These are phyloP conservation scores for Ceratocystis alfenasii DNA, from an alignment of 2,329 filamentous ascomycete genomes.

Conservation along the genomic window DNA sequence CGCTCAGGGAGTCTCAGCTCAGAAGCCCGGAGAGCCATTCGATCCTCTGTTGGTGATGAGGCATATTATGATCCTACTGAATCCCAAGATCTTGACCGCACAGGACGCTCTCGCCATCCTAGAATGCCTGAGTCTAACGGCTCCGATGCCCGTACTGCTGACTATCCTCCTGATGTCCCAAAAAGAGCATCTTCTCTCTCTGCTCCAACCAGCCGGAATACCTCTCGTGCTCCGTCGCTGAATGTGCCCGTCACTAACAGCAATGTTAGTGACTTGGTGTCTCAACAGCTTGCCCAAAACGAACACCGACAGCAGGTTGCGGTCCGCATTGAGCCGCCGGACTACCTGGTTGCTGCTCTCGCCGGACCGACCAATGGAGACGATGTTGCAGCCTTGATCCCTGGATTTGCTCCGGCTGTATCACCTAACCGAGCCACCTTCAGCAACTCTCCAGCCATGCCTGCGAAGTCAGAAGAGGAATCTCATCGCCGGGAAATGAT, in stretches of 20 bases:
- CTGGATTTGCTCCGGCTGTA: constrained; percentile 16
- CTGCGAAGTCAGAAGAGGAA: constrained; percentile 13
- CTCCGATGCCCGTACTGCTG: constrained; percentile 45
- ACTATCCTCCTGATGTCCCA: constrained; percentile 48
- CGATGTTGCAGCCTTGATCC: constrained; percentile 7
- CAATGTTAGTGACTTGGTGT: constrained; percentile 26
- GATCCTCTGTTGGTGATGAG: constrained; percentile 26
- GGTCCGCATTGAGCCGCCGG: constrained; percentile 25
- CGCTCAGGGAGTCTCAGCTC: constrained; percentile 36
- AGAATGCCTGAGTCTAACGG: constrained; percentile 40
- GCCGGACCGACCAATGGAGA: not conserved
- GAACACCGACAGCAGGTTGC: constrained; percentile 20
- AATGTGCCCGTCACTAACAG: constrained; percentile 44
- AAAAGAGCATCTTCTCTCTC: constrained; percentile 49
- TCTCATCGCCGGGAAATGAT: constrained; percentile 18
- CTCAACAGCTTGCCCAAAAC: constrained; percentile 5
- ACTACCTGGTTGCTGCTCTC: constrained; percentile 26
- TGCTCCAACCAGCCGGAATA: constrained; percentile 48
- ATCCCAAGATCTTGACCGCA: not conserved
- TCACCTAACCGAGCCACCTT: constrained; percentile 6
- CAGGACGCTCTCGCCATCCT: constrained; percentile 28
- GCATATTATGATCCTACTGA: not conserved
- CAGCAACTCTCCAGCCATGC: not conserved
- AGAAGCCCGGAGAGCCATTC: not conserved
- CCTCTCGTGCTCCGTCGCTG: constrained; percentile 42